Percentiles rank a stretch among this genome's conserved stretches.
These are phyloP conservation scores for Rhizoclosmatium globosum DNA, from an alignment of 192 early-diverging fungal genomes.

Conservation along the genomic window DNA sequence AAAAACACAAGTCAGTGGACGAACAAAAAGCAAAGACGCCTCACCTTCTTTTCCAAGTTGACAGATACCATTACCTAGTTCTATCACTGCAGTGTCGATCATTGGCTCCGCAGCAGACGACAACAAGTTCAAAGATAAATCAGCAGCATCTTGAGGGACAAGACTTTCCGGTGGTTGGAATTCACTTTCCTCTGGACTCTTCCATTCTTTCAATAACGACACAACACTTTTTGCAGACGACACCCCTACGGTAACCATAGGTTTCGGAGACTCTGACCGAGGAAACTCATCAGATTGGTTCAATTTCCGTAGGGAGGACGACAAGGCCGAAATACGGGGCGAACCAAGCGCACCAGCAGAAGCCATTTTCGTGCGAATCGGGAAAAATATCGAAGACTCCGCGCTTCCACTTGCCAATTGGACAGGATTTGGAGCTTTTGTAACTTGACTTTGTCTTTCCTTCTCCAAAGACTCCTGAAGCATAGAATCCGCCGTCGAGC, in stretches of 20 bases:
- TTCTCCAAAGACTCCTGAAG: neutral
- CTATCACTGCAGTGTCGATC: slow-evolving; percentile 48
- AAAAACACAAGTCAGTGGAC: neutral
- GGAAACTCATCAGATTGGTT: slow-evolving; percentile 1
- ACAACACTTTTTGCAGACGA: neutral
- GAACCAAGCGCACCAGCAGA: neutral
- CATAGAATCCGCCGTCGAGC: neutral
- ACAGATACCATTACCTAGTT: slow-evolving; percentile 51
- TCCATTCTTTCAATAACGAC: slow-evolving; percentile 36
- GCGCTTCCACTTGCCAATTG: neutral
- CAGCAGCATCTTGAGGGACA: neutral
- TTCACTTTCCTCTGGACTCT: slow-evolving; percentile 44
- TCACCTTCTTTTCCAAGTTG: slow-evolving; percentile 50
- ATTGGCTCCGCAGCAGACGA: neutral
- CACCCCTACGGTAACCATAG: neutral
- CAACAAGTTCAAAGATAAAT: neutral
- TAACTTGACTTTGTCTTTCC: too few relatives aligned
- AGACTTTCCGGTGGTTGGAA: slow-evolving; percentile 50
- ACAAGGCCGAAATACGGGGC: slow-evolving; percentile 29
- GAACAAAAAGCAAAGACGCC: slow-evolving; percentile 10
- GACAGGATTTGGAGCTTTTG: neutral
- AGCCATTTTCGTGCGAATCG: neutral
- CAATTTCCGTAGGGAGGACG: slow-evolving; percentile 29
- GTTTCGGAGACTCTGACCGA: neutral
- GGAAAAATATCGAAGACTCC: neutral